phyloP scores from a whole-genome alignment of 306 rosid genomes.

The Corylus americana region DNA sequence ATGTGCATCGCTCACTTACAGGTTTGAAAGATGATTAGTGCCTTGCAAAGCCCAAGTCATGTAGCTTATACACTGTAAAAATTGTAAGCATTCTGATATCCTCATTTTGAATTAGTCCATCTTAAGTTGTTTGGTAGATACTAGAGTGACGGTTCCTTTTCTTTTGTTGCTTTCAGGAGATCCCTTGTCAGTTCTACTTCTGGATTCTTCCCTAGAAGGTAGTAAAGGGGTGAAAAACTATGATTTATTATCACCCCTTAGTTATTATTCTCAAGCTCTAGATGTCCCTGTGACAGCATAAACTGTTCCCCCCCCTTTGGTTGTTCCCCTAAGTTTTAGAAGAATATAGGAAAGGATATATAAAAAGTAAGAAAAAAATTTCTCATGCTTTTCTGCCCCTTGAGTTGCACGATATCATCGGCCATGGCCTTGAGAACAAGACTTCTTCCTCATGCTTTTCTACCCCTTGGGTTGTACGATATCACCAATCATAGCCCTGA shows the following conservation, averaged over 20 bases:
- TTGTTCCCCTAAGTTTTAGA: neutral
- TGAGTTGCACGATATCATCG: neutral
- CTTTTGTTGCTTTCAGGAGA: neutral
- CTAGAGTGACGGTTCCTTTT: neutral
- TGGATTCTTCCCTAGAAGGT: neutral
- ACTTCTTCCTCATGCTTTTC: neutral
- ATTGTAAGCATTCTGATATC: slow-evolving; percentile 6
- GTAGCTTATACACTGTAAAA: slow-evolving; percentile 2
- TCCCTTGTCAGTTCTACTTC: neutral
- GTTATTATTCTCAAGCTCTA: neutral
- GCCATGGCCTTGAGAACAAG: neutral
- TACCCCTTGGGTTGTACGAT: neutral
- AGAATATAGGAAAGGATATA: neutral
- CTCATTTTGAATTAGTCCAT: neutral
- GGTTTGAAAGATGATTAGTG: slow-evolving; percentile 27
- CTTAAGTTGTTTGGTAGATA: neutral
- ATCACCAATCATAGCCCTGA: neutral
- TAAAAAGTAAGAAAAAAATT: neutral
- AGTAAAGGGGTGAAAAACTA: neutral
- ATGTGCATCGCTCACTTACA: slow-evolving; percentile 8
- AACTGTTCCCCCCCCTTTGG: neutral
- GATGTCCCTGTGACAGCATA: neutral
- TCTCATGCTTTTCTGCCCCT: neutral
- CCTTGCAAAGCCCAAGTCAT: neutral
- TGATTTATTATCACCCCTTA: neutral